These are phyloP conservation scores for Colletotrichum tamarilloi DNA, from an alignment of 2,329 filamentous ascomycete genomes.

Conservation along the genomic window DNA sequence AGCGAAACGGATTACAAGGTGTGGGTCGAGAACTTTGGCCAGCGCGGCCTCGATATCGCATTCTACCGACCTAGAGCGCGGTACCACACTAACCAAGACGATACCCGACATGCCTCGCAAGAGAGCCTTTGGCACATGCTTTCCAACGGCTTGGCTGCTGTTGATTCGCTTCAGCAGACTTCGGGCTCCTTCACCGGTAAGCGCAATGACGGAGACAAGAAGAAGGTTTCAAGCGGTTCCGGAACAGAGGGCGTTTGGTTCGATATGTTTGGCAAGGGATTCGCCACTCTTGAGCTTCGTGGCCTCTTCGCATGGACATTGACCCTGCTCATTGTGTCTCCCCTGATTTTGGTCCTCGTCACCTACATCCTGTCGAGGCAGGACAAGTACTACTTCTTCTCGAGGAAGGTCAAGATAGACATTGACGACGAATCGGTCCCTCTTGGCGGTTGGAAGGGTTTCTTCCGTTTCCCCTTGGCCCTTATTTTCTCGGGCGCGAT, in stretches of 20 bases:
- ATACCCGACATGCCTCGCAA: constrained; percentile 79
- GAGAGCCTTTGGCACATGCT: constrained; percentile 93
- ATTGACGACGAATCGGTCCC: constrained; percentile 68
- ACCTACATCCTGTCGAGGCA: constrained; percentile 75
- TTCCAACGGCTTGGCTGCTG: constrained; percentile 81
- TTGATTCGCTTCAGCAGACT: constrained; percentile 75
- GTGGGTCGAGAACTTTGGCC: constrained; percentile 80
- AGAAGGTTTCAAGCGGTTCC: constrained; percentile 73
- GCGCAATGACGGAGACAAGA: constrained; percentile 63
- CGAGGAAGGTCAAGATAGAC: constrained; percentile 66
- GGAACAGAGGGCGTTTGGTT: constrained; percentile 88
- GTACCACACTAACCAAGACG: constrained; percentile 94
- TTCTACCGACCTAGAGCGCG: constrained; percentile 88
- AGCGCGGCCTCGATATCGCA: constrained; percentile 87
- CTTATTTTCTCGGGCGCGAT: constrained; percentile 74
- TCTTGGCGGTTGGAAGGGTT: constrained; percentile 82
- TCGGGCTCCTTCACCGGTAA: constrained; percentile 70
- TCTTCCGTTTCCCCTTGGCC: constrained; percentile 85
- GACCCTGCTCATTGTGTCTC: constrained; percentile 82
- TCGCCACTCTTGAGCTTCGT: constrained; percentile 82
- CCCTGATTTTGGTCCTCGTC: constrained; percentile 76
- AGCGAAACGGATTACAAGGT: constrained; percentile 93
- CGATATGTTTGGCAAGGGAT: constrained; percentile 84
- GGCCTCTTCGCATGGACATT: constrained; percentile 91
- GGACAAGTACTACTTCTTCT: constrained; percentile 92